A percentile compares a stretch with the other conserved stretches of the same genome.
Evolutionary conservation across 192 early-diverging fungal species (phyloP).

Genomic region (Umbelopsis sp.): DNA sequence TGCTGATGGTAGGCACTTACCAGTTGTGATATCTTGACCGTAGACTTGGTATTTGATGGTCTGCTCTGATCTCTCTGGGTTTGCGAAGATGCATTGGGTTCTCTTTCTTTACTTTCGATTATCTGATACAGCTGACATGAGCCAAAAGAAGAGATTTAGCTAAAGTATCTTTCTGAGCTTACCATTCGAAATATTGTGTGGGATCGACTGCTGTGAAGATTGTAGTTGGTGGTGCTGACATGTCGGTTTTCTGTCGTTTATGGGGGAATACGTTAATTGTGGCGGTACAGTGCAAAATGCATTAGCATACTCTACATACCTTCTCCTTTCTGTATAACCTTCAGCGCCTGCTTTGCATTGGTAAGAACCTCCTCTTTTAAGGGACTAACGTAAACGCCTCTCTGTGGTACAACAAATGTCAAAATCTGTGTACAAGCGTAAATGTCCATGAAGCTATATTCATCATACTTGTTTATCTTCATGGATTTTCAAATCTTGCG

Average conservation of each 20-base stretch:
- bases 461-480: constrained; percentile 57
- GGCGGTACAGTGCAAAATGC: no score
- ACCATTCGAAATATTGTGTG: constrained; percentile 97
- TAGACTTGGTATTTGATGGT: constrained; percentile 14
- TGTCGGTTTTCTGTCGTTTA: constrained; percentile 67
- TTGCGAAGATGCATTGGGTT: constrained; percentile 21
- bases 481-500: constrained; percentile 84
- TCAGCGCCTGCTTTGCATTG: constrained; percentile 68
- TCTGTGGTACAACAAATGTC: constrained; percentile 28
- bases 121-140: constrained; percentile 42
- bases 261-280: not conserved
- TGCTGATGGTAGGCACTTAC: constrained; percentile 8
- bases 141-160: not conserved
- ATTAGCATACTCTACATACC: constrained; percentile 25
- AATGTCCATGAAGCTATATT: not conserved
- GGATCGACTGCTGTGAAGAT: constrained; percentile 87
- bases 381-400: constrained; percentile 74
- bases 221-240: constrained; percentile 90
- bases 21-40: constrained; percentile 42
- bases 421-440: not conserved
- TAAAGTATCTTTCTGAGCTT: not conserved
- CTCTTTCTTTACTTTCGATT: constrained; percentile 77
- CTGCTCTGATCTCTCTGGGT: constrained; percentile 34
- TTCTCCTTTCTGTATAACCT: constrained; percentile 78
- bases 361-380: constrained; percentile 78